phyloP scores from a whole-genome alignment of 805 yeast genomes.

The Isabelozyma heimii region DNA sequence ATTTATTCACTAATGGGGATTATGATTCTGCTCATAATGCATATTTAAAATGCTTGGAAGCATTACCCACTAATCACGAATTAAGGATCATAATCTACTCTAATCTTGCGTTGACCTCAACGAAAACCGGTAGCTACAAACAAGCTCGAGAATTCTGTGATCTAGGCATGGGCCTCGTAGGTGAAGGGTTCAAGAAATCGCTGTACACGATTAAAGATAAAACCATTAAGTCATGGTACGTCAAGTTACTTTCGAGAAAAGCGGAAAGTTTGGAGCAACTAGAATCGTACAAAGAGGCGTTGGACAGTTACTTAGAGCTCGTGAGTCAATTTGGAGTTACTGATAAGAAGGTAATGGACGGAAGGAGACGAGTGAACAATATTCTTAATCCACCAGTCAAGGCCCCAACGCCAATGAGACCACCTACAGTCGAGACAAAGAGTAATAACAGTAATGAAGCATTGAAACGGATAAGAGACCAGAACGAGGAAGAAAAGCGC shows the following conservation, averaged over 20 bases:
- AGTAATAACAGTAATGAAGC: slow-evolving; percentile 5
- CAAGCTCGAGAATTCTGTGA: slow-evolving; percentile 46
- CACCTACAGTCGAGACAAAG: slow-evolving; percentile 3
- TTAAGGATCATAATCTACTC: slow-evolving; percentile 67
- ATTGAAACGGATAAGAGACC: slow-evolving; percentile 48
- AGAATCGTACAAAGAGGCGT: slow-evolving; percentile 68
- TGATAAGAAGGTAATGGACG: slow-evolving; percentile 67
- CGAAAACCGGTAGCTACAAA: slow-evolving; percentile 70
- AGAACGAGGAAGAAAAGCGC: slow-evolving; percentile 51
- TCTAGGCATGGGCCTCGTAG: slow-evolving; percentile 42
- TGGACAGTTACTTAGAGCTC: slow-evolving; percentile 57
- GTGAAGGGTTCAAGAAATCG: slow-evolving; percentile 21
- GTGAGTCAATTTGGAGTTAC: slow-evolving; percentile 64
- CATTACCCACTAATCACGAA: slow-evolving; percentile 64
- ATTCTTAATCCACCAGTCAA: slow-evolving; percentile 53
- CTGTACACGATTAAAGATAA: slow-evolving; percentile 44
- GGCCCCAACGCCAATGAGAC: slow-evolving; percentile 8
- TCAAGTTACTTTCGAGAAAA: slow-evolving; percentile 61
- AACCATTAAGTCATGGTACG: slow-evolving; percentile 65
- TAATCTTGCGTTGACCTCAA: slow-evolving; percentile 62
- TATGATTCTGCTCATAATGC: slow-evolving; percentile 61
- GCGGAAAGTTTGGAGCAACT: slow-evolving; percentile 84
- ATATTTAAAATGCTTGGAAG: slow-evolving; percentile 48
- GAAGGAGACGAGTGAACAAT: slow-evolving; percentile 72
- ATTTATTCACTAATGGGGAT: slow-evolving; percentile 78